Base-by-base conservation (phyloP, 2,329 filamentous ascomycete genomes). In the Colletotrichum echinochloae region DNA sequence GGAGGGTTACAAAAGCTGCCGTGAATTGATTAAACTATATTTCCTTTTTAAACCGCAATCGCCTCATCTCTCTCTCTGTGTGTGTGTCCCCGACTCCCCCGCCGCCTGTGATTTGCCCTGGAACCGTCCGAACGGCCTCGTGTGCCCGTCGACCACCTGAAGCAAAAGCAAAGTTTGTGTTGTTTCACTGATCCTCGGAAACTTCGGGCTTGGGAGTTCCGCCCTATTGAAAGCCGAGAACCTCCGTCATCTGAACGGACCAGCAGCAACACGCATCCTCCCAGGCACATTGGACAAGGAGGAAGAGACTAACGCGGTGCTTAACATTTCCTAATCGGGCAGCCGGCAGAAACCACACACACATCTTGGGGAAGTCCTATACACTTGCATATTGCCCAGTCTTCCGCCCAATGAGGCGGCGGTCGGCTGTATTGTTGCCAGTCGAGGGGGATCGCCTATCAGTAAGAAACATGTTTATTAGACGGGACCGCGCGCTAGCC, bases 11-110 rank as follows among this genome's bases (percentile, higher is more conserved):
- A 20, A 33, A 30, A 66, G n/a, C 16, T 28, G 28, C 51, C 41
- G 23, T 51, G 51, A 57, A 70, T 70, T 60, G 44, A 70, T 46
- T 46, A n/a, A 61, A 51, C 60, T 46, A 20, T 11, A 20, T 35
- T 35, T 9, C 14, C n/a, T n/a, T n/a, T n/a, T n/a, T n/a, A n/a
- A 12, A 11, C n/a, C 26, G 52, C 44, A 60, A 37, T 20, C 6
- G 1, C 7, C 30, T 12, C 2, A 4, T 8, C 7, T 33, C 23
- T 35, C n/a, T 2, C 8, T 35, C 12, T 33, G 20, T 14, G 7
- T 48, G 8, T 4, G 5, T 2, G 1, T 18, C 5, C 18, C 3
- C n/a, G n/a, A n/a, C n/a, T n/a, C n/a, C n/a, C n/a, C 3, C 1
- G 12, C 14, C 20, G 35, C 5, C n/a, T 20, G 7, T 9, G 2